phyloP scores from a whole-genome alignment of 768 basidiomycete genomes.

The Strobilomyces echinocephalus region DNA sequence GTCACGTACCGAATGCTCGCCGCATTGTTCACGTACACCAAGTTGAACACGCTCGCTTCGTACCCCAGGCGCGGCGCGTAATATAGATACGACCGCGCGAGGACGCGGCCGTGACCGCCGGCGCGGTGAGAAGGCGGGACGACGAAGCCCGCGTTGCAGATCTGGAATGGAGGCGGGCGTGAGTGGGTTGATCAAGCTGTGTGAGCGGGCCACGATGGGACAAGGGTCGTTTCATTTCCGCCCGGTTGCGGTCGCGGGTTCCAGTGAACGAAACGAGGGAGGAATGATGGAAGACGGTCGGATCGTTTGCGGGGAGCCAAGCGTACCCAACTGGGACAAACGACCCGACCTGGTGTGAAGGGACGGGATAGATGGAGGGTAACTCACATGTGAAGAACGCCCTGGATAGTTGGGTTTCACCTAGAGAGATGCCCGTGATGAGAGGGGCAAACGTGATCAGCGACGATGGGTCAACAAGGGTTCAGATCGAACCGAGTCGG shows the following conservation, averaged over 20 bases:
- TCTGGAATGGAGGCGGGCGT: conserved; percentile 35
- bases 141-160: conserved; percentile 89
- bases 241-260: background rate
- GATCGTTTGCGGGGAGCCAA: background rate
- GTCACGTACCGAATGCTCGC: conserved; percentile 57
- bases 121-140: conserved; percentile 62
- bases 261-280: background rate
- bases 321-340: background rate
- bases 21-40: conserved; percentile 81
- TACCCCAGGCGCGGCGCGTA: conserved; percentile 79
- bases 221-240: conserved; percentile 3
- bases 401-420: conserved; percentile 90
- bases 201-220: background rate
- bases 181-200: background rate
- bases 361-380: background rate
- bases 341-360: background rate
- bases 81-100: conserved; percentile 75
- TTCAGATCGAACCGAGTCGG: background rate
- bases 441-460: conserved; percentile 1
- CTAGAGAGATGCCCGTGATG: conserved; percentile 26
- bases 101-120: conserved; percentile 59
- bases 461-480: background rate
- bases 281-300: background rate
- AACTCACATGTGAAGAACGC: conserved; percentile 80
- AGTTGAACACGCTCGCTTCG: conserved; percentile 80